phyloP scores from a whole-genome alignment of 805 yeast species.

The Suhomyces pyralidae region DNA sequence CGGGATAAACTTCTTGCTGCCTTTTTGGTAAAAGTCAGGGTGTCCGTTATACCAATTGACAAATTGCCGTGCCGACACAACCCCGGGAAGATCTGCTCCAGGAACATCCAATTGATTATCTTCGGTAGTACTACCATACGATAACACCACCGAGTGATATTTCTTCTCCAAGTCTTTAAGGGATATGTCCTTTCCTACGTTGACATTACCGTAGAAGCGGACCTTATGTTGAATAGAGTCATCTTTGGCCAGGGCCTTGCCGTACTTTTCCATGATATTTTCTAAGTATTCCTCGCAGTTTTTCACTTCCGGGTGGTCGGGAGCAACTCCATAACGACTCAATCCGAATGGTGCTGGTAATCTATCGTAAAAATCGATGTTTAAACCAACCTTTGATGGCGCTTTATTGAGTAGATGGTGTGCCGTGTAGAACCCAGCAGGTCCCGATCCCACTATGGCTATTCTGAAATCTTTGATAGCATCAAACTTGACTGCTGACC shows the following conservation, averaged over 20 bases:
- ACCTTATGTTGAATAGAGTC: slow-evolving; percentile 21
- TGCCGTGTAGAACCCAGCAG: slow-evolving; percentile 93
- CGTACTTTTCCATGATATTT: slow-evolving; percentile 35
- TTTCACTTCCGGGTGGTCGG: slow-evolving; percentile 97
- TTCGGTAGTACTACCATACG: slow-evolving; percentile 74
- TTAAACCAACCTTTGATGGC: slow-evolving; percentile 19
- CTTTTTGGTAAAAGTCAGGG: slow-evolving; percentile 50
- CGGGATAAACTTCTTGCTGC: slow-evolving; percentile 26
- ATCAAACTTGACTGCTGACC: background rate
- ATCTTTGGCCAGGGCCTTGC: background rate
- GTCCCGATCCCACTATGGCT: slow-evolving; percentile 93
- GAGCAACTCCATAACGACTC: slow-evolving; percentile 95
- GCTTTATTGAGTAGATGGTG: slow-evolving; percentile 59
- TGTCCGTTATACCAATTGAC: slow-evolving; percentile 97
- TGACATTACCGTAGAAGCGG: slow-evolving; percentile 67
- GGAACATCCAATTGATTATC: slow-evolving; percentile 56
- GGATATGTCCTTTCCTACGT: slow-evolving; percentile 60
- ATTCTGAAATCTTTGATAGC: slow-evolving; percentile 31
- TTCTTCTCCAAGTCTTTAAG: slow-evolving; percentile 47
- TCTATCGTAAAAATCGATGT: slow-evolving; percentile 76
- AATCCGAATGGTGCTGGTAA: slow-evolving; percentile 90
- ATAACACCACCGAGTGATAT: slow-evolving; percentile 72
- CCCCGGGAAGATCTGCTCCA: slow-evolving; percentile 62
- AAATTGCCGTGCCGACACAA: slow-evolving; percentile 76
- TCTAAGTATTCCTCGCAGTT: slow-evolving; percentile 73